phyloP scores from a whole-genome alignment of 1,139 yeast genomes.

The Debaryomycetaceae sp. region DNA sequence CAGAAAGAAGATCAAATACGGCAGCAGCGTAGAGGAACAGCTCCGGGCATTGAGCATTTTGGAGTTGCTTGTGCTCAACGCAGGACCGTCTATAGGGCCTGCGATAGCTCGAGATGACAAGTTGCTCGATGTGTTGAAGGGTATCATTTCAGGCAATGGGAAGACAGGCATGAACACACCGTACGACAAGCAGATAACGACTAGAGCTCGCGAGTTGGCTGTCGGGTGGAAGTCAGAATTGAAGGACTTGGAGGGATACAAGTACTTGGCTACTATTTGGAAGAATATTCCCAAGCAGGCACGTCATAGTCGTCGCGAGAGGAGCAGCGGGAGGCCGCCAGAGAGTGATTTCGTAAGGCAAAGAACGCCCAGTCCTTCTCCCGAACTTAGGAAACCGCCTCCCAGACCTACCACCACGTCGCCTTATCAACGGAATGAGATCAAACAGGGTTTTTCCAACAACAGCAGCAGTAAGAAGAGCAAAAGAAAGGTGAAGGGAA shows the following conservation, averaged over 20 bases:
- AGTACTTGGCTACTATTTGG: slow-evolving; percentile 48
- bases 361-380: slow-evolving; percentile 13
- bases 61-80: slow-evolving; percentile 75
- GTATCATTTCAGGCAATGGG: slow-evolving; percentile 38
- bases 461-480: slow-evolving; percentile 11
- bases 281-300: slow-evolving; percentile 25
- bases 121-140: slow-evolving; percentile 62
- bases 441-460: not conserved
- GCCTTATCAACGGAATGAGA: slow-evolving; percentile 14
- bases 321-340: slow-evolving; percentile 2
- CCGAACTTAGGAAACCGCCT: slow-evolving; percentile 17
- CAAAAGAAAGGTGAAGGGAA: slow-evolving; percentile 16
- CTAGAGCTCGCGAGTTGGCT: slow-evolving; percentile 47
- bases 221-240: slow-evolving; percentile 63
- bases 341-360: slow-evolving; percentile 3
- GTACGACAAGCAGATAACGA: slow-evolving; percentile 45
- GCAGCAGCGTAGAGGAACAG: slow-evolving; percentile 55
- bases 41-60: slow-evolving; percentile 63
- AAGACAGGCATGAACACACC: slow-evolving; percentile 35
- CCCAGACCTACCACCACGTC: slow-evolving; percentile 27
- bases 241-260: slow-evolving; percentile 47
- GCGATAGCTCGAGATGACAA: slow-evolving; percentile 67
- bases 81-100: slow-evolving; percentile 49
- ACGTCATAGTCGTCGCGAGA: slow-evolving; percentile 3
- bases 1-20: slow-evolving; percentile 85